A percentile compares a stretch with the other conserved stretches of the same genome.
Conservation (phyloP, 169 alveolate species). For the Cryptosporidium sp. region DNA sequence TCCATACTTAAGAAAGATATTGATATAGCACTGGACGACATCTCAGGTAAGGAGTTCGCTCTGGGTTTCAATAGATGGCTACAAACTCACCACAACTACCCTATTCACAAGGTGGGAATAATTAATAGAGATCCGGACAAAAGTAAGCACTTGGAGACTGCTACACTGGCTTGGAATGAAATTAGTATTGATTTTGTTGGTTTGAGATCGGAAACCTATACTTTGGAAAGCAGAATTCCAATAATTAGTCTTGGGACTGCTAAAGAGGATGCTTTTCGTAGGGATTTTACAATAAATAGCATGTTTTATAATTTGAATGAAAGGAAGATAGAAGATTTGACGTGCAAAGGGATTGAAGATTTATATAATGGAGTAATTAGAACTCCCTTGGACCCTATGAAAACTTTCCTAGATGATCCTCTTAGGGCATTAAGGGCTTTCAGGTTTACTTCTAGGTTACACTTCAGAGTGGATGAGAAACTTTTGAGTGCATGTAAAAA, state of each 20-base stretch:
- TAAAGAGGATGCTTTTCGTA: constrained; percentile 95
- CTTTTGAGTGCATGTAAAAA: constrained; percentile 78
- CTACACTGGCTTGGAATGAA: constrained; percentile 90
- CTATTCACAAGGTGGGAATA: constrained; percentile 84
- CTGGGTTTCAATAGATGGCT: constrained; percentile 78
- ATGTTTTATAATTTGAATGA: constrained; percentile 95
- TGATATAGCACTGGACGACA: constrained; percentile 97
- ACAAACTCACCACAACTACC: constrained; percentile 31
- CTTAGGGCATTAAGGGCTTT: constrained; percentile 96
- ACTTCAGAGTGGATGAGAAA: constrained; percentile 84
- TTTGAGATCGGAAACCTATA: constrained; percentile 95
- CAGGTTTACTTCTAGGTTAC: constrained; percentile 93
- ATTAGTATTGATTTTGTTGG: constrained; percentile 95
- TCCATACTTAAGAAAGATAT: constrained; percentile 88
- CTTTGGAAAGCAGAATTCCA: constrained; percentile 91
- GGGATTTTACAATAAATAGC: constrained; percentile 98
- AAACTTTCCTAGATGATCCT: constrained; percentile 98
- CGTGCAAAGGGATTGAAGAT: constrained; percentile 92
- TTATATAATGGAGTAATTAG: constrained; percentile 90
- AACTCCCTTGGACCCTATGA: constrained; percentile 93
- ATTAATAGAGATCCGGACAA: constrained; percentile 94
- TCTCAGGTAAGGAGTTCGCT: constrained; percentile 93
- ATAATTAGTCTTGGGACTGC: constrained; percentile 93
- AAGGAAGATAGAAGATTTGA: constrained; percentile 94
- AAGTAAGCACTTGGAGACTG: constrained; percentile 97